Conservation (phyloP, 208 protist genomes). For the Trypanosomatidae sp. region DNA sequence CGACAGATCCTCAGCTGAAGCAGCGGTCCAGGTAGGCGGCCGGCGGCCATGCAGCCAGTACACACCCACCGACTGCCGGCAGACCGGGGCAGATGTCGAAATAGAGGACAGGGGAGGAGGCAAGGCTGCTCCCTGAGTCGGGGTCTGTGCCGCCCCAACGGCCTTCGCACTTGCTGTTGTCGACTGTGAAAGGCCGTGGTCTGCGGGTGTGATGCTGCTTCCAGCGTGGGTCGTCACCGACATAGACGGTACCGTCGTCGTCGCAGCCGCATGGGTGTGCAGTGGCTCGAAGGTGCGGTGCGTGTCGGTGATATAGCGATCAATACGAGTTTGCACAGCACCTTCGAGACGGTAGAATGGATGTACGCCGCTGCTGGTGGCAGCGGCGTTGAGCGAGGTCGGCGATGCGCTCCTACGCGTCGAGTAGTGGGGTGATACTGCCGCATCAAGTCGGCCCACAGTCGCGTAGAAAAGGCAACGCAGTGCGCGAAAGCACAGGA, state of each 20-base stretch:
- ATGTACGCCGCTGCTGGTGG: background rate
- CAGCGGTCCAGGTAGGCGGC: background rate
- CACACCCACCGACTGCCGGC: slow-evolving; percentile 14
- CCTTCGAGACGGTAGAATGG: background rate
- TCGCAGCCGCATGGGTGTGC: background rate
- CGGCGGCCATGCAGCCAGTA: slow-evolving; percentile 26
- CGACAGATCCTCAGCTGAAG: background rate
- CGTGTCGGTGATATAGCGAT: slow-evolving; percentile 14
- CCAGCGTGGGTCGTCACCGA: background rate
- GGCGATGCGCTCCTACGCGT: background rate
- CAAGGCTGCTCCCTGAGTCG: background rate
- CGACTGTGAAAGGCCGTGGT: background rate
- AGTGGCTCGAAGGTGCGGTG: slow-evolving; percentile 12
- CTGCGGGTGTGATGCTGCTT: background rate
- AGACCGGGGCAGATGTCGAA: background rate
- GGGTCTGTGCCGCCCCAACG: background rate
- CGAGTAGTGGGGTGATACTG: background rate
- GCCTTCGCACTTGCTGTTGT: background rate
- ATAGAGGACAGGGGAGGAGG: background rate
- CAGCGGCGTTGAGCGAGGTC: background rate
- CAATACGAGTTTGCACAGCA: background rate
- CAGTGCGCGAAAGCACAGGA: slow-evolving; percentile 1
- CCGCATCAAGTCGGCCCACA: background rate
- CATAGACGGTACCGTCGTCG: background rate
- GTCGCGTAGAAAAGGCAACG: background rate